These are phyloP conservation scores for Quercus tomentella DNA, from an alignment of 331 rosid genomes.

Conservation along the genomic window DNA sequence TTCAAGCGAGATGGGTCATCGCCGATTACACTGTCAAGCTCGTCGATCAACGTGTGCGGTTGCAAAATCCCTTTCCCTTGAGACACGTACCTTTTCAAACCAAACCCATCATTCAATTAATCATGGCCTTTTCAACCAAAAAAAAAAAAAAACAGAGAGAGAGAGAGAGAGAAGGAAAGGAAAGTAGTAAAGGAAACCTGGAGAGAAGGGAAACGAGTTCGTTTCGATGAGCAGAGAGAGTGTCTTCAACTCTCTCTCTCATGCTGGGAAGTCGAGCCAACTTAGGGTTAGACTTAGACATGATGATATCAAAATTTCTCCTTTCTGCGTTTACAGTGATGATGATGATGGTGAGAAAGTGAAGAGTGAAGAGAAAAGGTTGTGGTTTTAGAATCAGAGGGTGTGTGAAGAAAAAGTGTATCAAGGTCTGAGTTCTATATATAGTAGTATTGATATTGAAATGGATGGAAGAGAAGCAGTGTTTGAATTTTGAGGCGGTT, in stretches of 20 bases:
- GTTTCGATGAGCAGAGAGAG: slow-evolving; percentile 81
- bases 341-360: no score
- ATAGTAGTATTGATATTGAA: no score
- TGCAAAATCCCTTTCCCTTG: slow-evolving; percentile 89
- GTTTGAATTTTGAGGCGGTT: no score
- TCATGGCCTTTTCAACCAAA: background rate
- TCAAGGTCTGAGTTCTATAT: no score
- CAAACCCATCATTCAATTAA: background rate
- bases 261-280: slow-evolving; percentile 57
- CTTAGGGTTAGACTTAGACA: slow-evolving; percentile 43
- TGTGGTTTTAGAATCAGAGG: no score
- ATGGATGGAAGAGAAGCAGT: no score
- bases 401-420: no score
- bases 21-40: slow-evolving; percentile 47
- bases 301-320: slow-evolving; percentile 17
- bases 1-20: slow-evolving; percentile 31
- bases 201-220: slow-evolving; percentile 82
- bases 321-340: background rate
- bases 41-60: slow-evolving; percentile 85
- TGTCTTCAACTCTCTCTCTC: slow-evolving; percentile 76
- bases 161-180: background rate
- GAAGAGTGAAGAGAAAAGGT: no score
- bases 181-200: slow-evolving; percentile 39
- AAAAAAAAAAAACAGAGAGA: background rate
- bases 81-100: slow-evolving; percentile 60